These are phyloP conservation scores for Lippia alba DNA, from an alignment of 305 asterid species.

Conservation along the genomic window DNA sequence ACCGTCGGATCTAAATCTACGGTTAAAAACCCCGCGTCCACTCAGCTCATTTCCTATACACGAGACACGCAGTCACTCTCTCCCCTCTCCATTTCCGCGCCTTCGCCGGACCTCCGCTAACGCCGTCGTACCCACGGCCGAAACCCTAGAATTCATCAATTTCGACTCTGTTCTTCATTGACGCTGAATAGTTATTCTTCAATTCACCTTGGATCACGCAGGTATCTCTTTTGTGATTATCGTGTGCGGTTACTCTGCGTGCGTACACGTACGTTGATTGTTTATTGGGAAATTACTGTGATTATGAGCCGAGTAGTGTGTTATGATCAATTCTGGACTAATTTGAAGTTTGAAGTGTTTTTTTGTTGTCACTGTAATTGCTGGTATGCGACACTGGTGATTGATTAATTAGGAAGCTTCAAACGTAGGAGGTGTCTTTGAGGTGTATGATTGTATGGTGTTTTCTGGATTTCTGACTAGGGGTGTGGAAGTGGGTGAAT, in stretches of 20 bases:
- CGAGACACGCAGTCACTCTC: constrained; percentile 53
- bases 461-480: constrained; percentile 24
- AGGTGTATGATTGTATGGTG: constrained; percentile 18
- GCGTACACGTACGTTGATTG: background rate
- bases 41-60: constrained; percentile 46
- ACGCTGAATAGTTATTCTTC: constrained; percentile 6
- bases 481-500: constrained; percentile 21
- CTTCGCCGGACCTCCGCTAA: constrained; percentile 42
- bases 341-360: constrained; percentile 21
- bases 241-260: constrained; percentile 12
- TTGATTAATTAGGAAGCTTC: constrained; percentile 4
- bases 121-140: constrained; percentile 35
- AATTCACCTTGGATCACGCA: constrained; percentile 26
- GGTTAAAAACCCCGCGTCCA: constrained; percentile 40
- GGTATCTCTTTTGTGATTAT: constrained; percentile 31
- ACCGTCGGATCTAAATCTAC: constrained; percentile 50
- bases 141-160: constrained; percentile 33
- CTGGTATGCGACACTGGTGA: constrained; percentile 11
- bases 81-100: constrained; percentile 33
- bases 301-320: constrained; percentile 25
- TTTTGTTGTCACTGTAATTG: constrained; percentile 19
- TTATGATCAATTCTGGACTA: constrained; percentile 20
- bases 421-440: background rate
- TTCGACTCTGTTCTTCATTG: constrained; percentile 15
- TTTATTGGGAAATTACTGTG: constrained; percentile 7